Conservation (phyloP, 805 yeast genomes). For the Saccharomycopsis capsularis region DNA sequence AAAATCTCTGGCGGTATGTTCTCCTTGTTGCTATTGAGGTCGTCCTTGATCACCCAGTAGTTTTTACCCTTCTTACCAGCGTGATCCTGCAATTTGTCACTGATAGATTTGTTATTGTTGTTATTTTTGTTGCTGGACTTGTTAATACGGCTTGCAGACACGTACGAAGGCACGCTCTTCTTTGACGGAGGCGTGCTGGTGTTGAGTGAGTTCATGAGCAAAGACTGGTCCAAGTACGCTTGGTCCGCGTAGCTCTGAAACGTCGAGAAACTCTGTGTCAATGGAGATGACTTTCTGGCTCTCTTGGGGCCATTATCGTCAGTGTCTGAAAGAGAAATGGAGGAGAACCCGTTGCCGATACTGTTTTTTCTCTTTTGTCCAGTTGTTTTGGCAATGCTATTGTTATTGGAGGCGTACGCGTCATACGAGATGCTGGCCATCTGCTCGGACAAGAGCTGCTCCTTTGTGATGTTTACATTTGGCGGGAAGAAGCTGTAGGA, state of each 20-base stretch:
- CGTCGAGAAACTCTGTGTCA: slow-evolving; percentile 1
- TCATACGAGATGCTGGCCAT: not conserved
- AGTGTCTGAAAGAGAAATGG: no score
- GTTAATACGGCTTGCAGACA: not conserved
- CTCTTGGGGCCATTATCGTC: not conserved
- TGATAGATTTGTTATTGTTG: not conserved
- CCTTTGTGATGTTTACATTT: not conserved
- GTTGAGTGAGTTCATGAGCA: not conserved
- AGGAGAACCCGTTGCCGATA: not conserved
- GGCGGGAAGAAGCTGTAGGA: slow-evolving; percentile 2
- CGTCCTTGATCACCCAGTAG: slow-evolving; percentile 16
- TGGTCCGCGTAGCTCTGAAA: not conserved
- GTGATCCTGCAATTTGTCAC: not conserved
- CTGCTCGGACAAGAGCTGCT: not conserved
- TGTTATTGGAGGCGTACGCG: not conserved
- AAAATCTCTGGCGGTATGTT: slow-evolving; percentile 9
- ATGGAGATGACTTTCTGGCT: slow-evolving; percentile 1
- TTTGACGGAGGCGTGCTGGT: not conserved
- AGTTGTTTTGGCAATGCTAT: not conserved
- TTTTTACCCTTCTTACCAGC: slow-evolving; percentile 1
- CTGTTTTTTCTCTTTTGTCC: not conserved
- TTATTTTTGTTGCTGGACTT: not conserved
- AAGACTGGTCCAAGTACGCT: not conserved
- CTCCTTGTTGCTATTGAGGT: slow-evolving; percentile 5
- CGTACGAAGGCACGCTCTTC: not conserved